Evolutionary conservation across 2,329 filamentous ascomycete genomes (phyloP), one percentile per base, ranked within the genome.

Genomic region (Aspergillus hiratsukae): DNA sequence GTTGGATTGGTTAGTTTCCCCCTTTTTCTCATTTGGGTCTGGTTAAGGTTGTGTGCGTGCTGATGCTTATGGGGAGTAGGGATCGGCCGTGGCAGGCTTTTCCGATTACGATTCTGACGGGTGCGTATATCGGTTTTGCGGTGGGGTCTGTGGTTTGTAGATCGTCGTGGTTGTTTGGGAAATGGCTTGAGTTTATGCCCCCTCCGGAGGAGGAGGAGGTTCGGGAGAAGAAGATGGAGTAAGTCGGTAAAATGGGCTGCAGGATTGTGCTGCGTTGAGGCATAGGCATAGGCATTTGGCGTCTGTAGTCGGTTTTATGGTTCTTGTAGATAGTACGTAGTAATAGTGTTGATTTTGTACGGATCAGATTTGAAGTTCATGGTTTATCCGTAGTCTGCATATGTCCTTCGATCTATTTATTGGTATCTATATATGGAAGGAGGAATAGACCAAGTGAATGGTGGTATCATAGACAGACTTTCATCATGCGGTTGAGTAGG

Each of bases 31-130:
- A 35, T 41, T 49, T 54, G 7, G 19, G 17, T 9, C 3, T 4
- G 11, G 5, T 21, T 40, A 17, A 7, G 17, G 14, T 11, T 23
- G 1, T 35, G 9, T 21, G 11, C 7, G 10, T 25, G 27, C 28
- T 17, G 19, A 3, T 21, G 23, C 10, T 57, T 45, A 55, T 35
- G 29, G 23, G 3, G n/a, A 41, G 3, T 61, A 83, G 81, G 82
- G 94, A 99, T 72, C 86, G 94, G n/a, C 91, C 96, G 65, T 99
- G 94, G 94, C 94, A 99, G 83, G 90, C 88, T 73, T 99, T 93
- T 89, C 94, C 94, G 0, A 87, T 97, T 49, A 99, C 94, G 0
- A 89, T 99, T 57, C 76, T 97, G 4, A 86, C 84, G 1, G 94
- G 94, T 2, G 81, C 89, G 19, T 97, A 96, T 73, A 75, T 84